A percentile compares a stretch with the other conserved stretches of the same genome.
Conservation (phyloP, 495 filamentous ascomycete species). For the Tuber calosporum region DNA sequence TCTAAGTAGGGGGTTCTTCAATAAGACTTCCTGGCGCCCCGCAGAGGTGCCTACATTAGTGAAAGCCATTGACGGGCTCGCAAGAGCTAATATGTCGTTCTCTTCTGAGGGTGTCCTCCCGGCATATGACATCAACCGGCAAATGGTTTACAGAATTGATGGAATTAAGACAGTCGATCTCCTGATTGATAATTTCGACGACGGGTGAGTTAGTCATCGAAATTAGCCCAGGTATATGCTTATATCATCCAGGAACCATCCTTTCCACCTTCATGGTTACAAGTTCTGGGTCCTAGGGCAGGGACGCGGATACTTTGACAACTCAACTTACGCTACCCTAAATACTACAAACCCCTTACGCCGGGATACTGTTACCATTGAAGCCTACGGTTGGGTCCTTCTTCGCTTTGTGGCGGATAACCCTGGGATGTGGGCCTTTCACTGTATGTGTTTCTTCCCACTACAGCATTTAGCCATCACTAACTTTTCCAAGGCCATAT, state of each 20-base stretch:
- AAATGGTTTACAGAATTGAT: constrained; percentile 46
- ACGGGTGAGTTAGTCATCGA: constrained; percentile 38
- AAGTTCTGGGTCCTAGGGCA: constrained; percentile 54
- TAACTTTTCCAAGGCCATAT: constrained; percentile 43
- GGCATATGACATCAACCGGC: constrained; percentile 48
- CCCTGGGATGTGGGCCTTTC: constrained; percentile 49
- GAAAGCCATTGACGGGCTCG: constrained; percentile 48
- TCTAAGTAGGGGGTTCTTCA: constrained; percentile 51
- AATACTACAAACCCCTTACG: constrained; percentile 22
- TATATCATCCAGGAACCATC: constrained; percentile 46
- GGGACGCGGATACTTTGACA: constrained; percentile 50
- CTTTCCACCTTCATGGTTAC: constrained; percentile 61
- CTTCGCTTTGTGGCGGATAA: constrained; percentile 48
- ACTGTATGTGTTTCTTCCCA: constrained; percentile 31
- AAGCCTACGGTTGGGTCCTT: constrained; percentile 46
- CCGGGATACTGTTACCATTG: constrained; percentile 45
- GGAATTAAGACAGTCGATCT: constrained; percentile 52
- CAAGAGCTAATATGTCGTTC: constrained; percentile 48
- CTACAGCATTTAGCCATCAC: not conserved
- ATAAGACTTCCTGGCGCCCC: constrained; percentile 51
- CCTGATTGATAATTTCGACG: constrained; percentile 59
- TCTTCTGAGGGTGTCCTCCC: constrained; percentile 49
- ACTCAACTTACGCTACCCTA: constrained; percentile 17
- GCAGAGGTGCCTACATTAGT: constrained; percentile 46
- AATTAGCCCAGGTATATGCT: not conserved